These are phyloP conservation scores for Acer saccharum DNA, from an alignment of 345 rosid species.

Conservation along the genomic window DNA sequence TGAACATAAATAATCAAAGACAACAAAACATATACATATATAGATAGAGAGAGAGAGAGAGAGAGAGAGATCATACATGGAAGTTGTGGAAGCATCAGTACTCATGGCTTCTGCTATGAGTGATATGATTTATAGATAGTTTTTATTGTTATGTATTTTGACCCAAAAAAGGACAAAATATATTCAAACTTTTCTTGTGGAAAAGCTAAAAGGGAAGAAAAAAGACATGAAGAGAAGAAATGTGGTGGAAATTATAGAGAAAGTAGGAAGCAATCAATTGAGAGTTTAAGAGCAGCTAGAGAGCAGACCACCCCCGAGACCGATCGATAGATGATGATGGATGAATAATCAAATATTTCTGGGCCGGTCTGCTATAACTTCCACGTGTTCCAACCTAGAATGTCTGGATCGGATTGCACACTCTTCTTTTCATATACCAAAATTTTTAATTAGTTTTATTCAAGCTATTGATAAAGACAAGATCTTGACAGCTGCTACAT, in stretches of 20 bases:
- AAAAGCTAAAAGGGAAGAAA: neutral
- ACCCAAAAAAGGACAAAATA: neutral
- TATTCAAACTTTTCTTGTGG: neutral
- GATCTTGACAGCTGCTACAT: neutral
- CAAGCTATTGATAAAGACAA: neutral
- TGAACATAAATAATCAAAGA: too few relatives aligned
- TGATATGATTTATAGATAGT: neutral
- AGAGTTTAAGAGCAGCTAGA: too few relatives aligned
- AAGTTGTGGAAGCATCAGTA: neutral
- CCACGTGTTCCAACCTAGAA: neutral
- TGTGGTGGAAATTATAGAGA: neutral
- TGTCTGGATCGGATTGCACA: neutral
- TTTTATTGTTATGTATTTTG: too few relatives aligned
- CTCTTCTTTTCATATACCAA: too few relatives aligned
- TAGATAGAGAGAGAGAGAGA: too few relatives aligned
- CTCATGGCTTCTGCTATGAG: neutral
- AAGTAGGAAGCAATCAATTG: neutral
- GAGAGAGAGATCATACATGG: slow-evolving; percentile 7
- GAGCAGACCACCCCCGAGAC: neutral
- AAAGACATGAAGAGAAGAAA: neutral
- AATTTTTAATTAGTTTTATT: too few relatives aligned
- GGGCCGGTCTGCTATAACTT: neutral
- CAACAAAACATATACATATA: neutral
- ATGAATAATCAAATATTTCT: too few relatives aligned
- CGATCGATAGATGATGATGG: too few relatives aligned